Evolutionary conservation across 2,329 filamentous ascomycete species (phyloP), one percentile per base, ranked within the genome.

Genomic region (Monascus ruber): DNA sequence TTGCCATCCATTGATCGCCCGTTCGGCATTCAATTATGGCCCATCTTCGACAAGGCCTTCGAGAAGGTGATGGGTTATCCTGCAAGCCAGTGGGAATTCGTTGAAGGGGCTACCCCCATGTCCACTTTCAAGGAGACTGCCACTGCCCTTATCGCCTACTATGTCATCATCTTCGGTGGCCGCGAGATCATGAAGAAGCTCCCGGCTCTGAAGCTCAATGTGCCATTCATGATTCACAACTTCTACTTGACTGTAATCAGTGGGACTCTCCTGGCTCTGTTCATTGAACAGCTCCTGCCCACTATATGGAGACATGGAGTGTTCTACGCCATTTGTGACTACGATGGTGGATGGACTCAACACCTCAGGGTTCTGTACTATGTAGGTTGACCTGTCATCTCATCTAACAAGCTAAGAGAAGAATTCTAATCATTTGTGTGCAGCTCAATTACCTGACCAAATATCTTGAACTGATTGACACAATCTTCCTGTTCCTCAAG

Each of bases 381-480:
- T 65, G 89, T 96, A 71, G 59, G 87, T 74, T 29, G 28, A 9
- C 34, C 9, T 4, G 6, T 17, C n/a, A 17, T 11, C 24, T 36
- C 26, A 42, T 28, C 33, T 26, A 37, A 36, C 44, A 39, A 50
- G 54, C 69, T 75, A 54, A 73, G 54, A 9, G 5, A 11, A 8
- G 24, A 17, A 17, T 17, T 17, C 17, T 17, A 17, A 6, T 6
- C 10, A 6, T 10, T 33, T 40, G 35, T 17, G 32, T 11, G 26
- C 59, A 95, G 88, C 76, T 96, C 61, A 96, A 93, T 74, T 96
- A 96, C 72, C 77, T 95, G 40, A 96, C 88, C 69, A 96, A 96
- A 69, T 96, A 94, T 68, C 77, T 95, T 51, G 89, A 96, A 69
- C 75, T 96, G 50, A 71, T 96, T 53, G 89, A 96, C 67, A 96